These are phyloP conservation scores for Rubia balearica DNA, from an alignment of 305 asterid species.

Conservation along the genomic window DNA sequence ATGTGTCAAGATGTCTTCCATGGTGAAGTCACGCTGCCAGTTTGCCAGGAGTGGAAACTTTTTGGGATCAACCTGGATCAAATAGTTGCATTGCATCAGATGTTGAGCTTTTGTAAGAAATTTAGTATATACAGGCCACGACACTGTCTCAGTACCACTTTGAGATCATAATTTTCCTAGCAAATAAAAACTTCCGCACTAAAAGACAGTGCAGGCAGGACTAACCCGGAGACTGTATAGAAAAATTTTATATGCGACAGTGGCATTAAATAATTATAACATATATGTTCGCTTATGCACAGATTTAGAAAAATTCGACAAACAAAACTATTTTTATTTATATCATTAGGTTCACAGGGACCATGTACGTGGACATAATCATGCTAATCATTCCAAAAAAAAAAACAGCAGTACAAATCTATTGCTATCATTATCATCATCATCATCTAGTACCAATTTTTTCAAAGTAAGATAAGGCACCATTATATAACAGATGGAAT, in stretches of 20 bases:
- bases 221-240: not conserved
- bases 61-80: slow-evolving; percentile 48
- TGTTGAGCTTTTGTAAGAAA: not conserved
- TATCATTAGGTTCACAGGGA: not conserved
- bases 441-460: not conserved
- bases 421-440: not conserved
- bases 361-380: not conserved
- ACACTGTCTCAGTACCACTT: not conserved
- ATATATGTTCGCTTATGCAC: not conserved
- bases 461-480: not conserved
- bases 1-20: slow-evolving; percentile 56
- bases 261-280: not conserved
- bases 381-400: not conserved
- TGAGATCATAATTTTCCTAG: too few species aligned
- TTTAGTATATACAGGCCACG: not conserved
- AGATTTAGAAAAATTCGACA: not conserved
- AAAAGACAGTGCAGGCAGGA: not conserved
- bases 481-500: not conserved
- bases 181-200: too few species aligned
- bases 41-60: slow-evolving; percentile 45
- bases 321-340: not conserved
- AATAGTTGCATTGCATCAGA: not conserved
- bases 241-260: not conserved
- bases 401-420: not conserved
- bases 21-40: slow-evolving; percentile 61